These are phyloP conservation scores for Balamuthia mandrillaris DNA, from an alignment of 208 protist genomes.

Conservation along the genomic window DNA sequence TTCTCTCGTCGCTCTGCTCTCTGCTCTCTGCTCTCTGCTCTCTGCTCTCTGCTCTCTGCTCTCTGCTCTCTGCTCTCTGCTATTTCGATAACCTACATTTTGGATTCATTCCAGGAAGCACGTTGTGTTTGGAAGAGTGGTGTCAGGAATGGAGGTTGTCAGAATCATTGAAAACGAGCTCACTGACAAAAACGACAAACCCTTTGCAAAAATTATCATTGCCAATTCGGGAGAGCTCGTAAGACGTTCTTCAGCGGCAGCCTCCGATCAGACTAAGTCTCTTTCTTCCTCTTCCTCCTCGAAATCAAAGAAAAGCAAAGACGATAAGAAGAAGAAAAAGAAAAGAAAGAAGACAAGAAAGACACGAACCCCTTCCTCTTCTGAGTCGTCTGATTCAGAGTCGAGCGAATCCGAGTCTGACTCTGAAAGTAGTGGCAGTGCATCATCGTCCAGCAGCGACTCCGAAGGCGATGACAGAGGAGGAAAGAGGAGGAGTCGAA, in stretches of 20 bases:
- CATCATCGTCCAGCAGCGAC: background rate
- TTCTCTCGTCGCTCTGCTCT: background rate
- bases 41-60: too few relatives aligned
- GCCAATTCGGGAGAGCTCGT: constrained; percentile 66
- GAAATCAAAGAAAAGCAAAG: background rate
- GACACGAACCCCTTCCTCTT: too few relatives aligned
- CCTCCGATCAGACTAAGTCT: too few relatives aligned
- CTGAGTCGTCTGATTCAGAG: too few relatives aligned
- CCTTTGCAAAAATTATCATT: constrained; percentile 48
- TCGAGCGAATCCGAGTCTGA: background rate
- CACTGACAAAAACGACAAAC: constrained; percentile 1
- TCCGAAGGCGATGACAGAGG: background rate
- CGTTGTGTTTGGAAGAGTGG: constrained; percentile 63
- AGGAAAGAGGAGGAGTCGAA: background rate
- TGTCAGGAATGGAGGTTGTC: constrained; percentile 63
- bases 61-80: too few relatives aligned
- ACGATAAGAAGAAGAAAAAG: background rate
- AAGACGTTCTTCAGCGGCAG: too few relatives aligned
- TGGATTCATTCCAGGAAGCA: constrained; percentile 45
- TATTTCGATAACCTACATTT: too few relatives aligned
- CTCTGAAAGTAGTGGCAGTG: background rate
- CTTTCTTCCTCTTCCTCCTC: background rate
- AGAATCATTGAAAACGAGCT: constrained; percentile 51
- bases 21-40: constrained; percentile 9
- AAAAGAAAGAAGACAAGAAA: background rate